Evolutionary conservation across 2,329 filamentous ascomycete genomes (phyloP).

Genomic region (Penicillium frequentans): DNA sequence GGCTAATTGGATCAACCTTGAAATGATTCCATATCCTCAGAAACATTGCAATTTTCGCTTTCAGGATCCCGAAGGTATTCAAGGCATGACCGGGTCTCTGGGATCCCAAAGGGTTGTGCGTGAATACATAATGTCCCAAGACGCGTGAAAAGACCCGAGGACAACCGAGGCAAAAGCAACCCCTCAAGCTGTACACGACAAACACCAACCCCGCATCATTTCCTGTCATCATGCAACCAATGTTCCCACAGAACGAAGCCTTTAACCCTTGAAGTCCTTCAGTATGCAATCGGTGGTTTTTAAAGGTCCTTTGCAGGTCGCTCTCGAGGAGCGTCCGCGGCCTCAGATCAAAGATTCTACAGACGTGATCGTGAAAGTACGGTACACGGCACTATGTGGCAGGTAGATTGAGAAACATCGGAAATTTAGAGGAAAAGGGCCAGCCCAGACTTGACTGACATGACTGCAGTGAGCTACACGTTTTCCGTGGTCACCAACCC

Average conservation of each 20-base stretch:
- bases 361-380: slow-evolving; percentile 79
- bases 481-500: slow-evolving; percentile 77
- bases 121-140: no score
- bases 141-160: neutral
- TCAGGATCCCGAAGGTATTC: no score
- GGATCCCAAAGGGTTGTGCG: no score
- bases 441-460: neutral
- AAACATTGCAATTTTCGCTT: no score
- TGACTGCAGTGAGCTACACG: slow-evolving; percentile 66
- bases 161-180: slow-evolving; percentile 7
- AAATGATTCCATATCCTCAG: no score
- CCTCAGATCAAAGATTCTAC: slow-evolving; percentile 68
- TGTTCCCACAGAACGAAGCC: neutral
- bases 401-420: slow-evolving; percentile 53
- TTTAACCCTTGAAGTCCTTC: neutral
- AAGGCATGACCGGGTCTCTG: no score
- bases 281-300: slow-evolving; percentile 89
- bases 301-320: slow-evolving; percentile 72
- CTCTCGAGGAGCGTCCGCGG: slow-evolving; percentile 73
- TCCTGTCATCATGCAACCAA: neutral
- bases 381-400: slow-evolving; percentile 79
- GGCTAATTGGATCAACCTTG: no score
- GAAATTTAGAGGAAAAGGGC: neutral
- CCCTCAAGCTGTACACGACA: neutral
- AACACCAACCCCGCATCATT: neutral